A percentile compares a stretch with the other conserved stretches of the same genome.
Evolutionary conservation across 352 stramenopile species (phyloP).

Genomic region (Globisporangium nodosum): DNA sequence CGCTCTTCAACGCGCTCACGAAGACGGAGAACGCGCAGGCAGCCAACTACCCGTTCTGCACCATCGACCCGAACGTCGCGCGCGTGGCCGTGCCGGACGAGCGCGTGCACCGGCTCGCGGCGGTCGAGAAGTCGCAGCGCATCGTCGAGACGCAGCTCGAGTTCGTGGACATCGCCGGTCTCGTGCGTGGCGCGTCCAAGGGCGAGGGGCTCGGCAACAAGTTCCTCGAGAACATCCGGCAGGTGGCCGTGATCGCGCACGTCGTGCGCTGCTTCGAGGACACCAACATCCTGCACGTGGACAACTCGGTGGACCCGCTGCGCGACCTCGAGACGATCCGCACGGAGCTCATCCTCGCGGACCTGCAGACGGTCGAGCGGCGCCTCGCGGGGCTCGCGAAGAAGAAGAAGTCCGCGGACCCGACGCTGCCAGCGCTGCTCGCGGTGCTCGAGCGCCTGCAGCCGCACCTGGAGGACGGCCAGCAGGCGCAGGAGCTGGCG

Average conservation of each 20-base stretch:
- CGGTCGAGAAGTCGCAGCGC: conserved; percentile 73
- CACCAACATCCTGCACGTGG: conserved; percentile 97
- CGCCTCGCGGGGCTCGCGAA: conserved; percentile 55
- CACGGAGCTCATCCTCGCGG: conserved; percentile 93
- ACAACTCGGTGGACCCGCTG: conserved; percentile 93
- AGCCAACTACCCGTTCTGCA: conserved; percentile 89
- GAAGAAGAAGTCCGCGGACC: conserved; percentile 75
- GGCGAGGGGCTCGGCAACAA: conserved; percentile 85
- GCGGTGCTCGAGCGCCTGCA: conserved; percentile 56
- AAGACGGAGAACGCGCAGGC: conserved; percentile 81
- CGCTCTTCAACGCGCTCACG: conserved; percentile 85
- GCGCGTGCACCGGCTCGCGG: conserved; percentile 50
- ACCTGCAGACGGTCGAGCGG: conserved; percentile 77
- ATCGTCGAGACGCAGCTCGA: conserved; percentile 80
- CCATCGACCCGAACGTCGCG: conserved; percentile 83
- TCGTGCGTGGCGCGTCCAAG: conserved; percentile 75
- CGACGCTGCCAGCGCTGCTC: conserved; percentile 41
- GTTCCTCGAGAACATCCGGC: conserved; percentile 85
- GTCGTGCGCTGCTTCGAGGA: conserved; percentile 98
- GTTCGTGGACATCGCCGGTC: conserved; percentile 84
- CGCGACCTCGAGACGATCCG: conserved; percentile 98
- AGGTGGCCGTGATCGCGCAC: conserved; percentile 78
- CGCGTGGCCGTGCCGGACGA: conserved; percentile 66
- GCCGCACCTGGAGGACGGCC: conserved; percentile 81
- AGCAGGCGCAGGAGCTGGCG: conserved; percentile 41